A percentile compares a stretch with the other conserved stretches of the same genome.
These are phyloP conservation scores for Tanacetum coccineum DNA, from an alignment of 129 eudicot genomes.

Conservation along the genomic window DNA sequence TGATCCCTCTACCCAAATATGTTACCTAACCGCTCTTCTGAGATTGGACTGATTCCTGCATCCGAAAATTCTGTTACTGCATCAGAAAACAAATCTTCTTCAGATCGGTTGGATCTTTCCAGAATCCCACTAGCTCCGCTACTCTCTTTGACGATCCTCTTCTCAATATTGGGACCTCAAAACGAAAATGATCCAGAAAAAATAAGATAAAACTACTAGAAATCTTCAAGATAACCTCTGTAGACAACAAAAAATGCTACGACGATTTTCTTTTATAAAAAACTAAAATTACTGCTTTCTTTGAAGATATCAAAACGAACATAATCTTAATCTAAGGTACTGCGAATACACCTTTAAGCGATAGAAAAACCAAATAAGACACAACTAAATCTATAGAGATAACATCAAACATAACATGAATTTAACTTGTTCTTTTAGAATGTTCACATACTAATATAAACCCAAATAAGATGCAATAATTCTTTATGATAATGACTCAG, in stretches of 20 bases:
- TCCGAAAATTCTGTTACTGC: slow-evolving; percentile 69
- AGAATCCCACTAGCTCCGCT: slow-evolving; percentile 40
- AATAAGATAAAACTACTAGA: neutral
- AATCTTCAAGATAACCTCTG: neutral
- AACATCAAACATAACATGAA: neutral
- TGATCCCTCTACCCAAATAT: neutral
- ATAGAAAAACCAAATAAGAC: neutral
- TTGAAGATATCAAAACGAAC: neutral
- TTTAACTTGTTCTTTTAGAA: neutral
- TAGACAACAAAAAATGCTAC: too few relatives aligned
- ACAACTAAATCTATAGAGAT: neutral
- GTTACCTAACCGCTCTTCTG: slow-evolving; percentile 14
- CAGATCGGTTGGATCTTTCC: slow-evolving; percentile 47
- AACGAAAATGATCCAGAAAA: slow-evolving; percentile 13
- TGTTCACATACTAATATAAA: neutral
- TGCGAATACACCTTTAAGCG: too few relatives aligned
- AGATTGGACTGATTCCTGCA: slow-evolving; percentile 38
- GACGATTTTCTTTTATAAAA: too few relatives aligned
- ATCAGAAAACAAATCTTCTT: slow-evolving; percentile 73
- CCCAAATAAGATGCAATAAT: neutral
- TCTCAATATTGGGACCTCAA: slow-evolving; percentile 48
- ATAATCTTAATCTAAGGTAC: neutral
- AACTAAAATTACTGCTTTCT: too few relatives aligned
- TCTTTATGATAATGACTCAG: neutral
- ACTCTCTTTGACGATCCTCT: slow-evolving; percentile 31